Conservation (phyloP, 371 early-diverging fungal genomes). For the Saksenaea oblongispora region DNA sequence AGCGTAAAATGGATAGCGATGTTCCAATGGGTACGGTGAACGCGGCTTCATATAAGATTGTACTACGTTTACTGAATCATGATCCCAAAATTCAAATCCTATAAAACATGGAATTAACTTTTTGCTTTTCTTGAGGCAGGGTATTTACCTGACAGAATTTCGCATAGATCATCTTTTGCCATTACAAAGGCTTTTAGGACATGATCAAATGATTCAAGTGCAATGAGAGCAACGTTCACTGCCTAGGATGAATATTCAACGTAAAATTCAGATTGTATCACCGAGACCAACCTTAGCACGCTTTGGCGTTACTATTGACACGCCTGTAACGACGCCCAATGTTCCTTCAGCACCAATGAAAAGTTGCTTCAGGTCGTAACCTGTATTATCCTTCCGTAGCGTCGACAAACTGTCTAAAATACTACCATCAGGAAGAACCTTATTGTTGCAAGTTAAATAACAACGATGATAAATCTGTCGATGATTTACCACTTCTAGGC, state of each 20-base stretch:
- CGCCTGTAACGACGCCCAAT: constrained; percentile 82
- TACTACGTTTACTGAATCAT: constrained; percentile 56
- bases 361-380: constrained; percentile 84
- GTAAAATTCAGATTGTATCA: neutral
- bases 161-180: constrained; percentile 48
- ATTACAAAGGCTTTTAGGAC: constrained; percentile 43
- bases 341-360: constrained; percentile 92
- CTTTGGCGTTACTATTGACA: constrained; percentile 62
- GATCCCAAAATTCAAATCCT: constrained; percentile 89
- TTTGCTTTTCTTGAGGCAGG: neutral
- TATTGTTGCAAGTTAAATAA: neutral
- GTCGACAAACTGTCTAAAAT: constrained; percentile 83
- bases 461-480: neutral
- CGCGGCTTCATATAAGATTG: constrained; percentile 41
- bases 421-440: constrained; percentile 89
- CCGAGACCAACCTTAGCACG: constrained; percentile 26
- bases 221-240: constrained; percentile 46
- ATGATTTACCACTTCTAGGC: constrained; percentile 66
- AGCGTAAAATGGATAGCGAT: constrained; percentile 61
- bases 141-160: constrained; percentile 46
- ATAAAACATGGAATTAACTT: neutral
- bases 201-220: constrained; percentile 41
- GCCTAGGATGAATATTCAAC: constrained; percentile 15
- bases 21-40: constrained; percentile 18
- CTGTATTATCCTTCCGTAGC: constrained; percentile 87